Evolutionary conservation across 164 flowering plant genomes (phyloP).

Genomic region (Kalanchoe fedtschenkoi): DNA sequence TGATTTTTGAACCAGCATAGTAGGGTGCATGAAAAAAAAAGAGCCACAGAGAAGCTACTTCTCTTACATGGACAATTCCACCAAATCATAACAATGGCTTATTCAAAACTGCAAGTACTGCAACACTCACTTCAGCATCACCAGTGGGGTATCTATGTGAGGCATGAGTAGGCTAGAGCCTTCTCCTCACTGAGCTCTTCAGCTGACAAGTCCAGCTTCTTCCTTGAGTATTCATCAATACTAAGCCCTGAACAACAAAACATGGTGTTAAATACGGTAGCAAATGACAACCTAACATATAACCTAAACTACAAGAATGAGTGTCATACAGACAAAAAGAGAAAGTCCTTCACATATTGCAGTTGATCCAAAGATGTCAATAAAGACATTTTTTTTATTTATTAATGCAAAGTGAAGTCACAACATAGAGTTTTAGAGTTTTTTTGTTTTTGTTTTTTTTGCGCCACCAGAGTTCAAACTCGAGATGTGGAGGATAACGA

Average conservation of each 20-base stretch:
- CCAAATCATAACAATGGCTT: slow-evolving; percentile 13
- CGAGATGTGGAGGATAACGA: too few species aligned
- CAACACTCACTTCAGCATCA: not conserved
- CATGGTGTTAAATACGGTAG: not conserved
- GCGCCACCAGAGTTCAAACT: too few species aligned
- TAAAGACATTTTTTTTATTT: too few species aligned
- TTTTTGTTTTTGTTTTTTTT: too few species aligned
- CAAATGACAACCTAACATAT: not conserved
- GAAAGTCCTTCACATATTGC: too few species aligned
- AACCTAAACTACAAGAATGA: not conserved
- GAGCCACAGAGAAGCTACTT: not conserved
- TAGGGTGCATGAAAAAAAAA: too few species aligned
- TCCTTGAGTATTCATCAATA: slow-evolving; percentile 81
- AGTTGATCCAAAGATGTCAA: too few species aligned
- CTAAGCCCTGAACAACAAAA: slow-evolving; percentile 42
- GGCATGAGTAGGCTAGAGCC: slow-evolving; percentile 87
- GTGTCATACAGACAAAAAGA: too few species aligned
- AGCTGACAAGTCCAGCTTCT: slow-evolving; percentile 83
- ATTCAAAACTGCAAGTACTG: slow-evolving; percentile 25
- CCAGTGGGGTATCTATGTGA: slow-evolving; percentile 27
- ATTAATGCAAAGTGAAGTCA: not conserved
- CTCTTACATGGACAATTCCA: slow-evolving; percentile 8
- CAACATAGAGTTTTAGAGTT: not conserved
- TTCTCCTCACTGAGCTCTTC: slow-evolving; percentile 85
- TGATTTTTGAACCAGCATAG: too few species aligned